A percentile compares a stretch with the other conserved stretches of the same genome.
These are phyloP conservation scores for Glebionis coronaria DNA, from an alignment of 129 eudicot genomes.

Conservation along the genomic window DNA sequence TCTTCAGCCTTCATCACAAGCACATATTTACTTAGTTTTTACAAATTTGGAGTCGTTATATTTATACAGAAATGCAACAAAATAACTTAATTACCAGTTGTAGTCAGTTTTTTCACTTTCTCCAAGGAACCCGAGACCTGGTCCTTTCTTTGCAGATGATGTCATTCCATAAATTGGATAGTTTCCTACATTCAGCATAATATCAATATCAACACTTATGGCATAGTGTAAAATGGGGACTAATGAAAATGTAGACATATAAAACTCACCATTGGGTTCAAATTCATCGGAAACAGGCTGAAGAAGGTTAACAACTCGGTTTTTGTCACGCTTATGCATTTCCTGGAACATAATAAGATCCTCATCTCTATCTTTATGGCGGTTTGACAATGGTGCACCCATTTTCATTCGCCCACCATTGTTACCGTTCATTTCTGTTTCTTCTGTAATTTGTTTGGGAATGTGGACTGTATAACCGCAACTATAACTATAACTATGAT, in stretches of 20 bases:
- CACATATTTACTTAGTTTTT: background rate
- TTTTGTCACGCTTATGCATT: constrained; percentile 61
- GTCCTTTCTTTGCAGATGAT: constrained; percentile 51
- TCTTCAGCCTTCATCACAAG: constrained; percentile 54
- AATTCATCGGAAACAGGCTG: constrained; percentile 78
- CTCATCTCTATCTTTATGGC: constrained; percentile 55
- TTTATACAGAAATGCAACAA: background rate
- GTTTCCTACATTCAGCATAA: constrained; percentile 38
- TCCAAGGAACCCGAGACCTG: constrained; percentile 41
- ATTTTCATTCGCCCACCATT: constrained; percentile 23
- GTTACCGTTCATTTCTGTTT: constrained; percentile 28
- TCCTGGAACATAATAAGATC: constrained; percentile 62
- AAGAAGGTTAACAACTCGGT: constrained; percentile 55
- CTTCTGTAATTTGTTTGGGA: background rate
- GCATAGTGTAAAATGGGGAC: background rate
- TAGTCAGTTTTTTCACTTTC: constrained; percentile 73
- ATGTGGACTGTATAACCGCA: no score
- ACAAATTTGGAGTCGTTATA: background rate
- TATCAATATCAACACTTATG: background rate
- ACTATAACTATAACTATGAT: constrained; percentile 10
- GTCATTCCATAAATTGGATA: constrained; percentile 58
- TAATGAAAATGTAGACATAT: constrained; percentile 1
- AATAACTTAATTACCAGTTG: constrained; percentile 43
- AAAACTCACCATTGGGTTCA: constrained; percentile 55
- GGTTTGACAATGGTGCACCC: constrained; percentile 29